A percentile compares a stretch with the other conserved stretches of the same genome.
Conservation (phyloP, 2,329 filamentous ascomycete genomes). For the Aspergillus tubingensis region DNA sequence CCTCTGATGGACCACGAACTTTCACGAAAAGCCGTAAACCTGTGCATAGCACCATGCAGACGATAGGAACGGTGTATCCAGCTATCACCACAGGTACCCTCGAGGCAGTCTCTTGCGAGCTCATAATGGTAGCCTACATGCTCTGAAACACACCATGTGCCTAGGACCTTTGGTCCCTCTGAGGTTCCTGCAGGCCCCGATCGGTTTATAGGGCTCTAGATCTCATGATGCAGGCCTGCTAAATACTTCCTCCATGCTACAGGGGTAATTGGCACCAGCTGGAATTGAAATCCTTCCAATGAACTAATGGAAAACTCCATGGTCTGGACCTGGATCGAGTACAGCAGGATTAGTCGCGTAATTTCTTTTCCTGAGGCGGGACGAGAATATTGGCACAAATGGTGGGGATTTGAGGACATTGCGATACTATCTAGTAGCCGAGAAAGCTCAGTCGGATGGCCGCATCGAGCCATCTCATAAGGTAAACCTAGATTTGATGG, state of each 20-base stretch:
- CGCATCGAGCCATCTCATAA: not conserved
- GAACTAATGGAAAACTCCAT: not conserved
- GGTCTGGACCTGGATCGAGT: not conserved
- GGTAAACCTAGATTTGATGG: not conserved
- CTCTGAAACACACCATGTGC: not conserved
- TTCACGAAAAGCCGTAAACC: slow-evolving; percentile 2
- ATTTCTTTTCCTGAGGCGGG: not conserved
- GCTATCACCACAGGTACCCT: slow-evolving; percentile 2
- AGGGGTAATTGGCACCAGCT: not conserved
- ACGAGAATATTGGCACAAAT: too few relatives aligned
- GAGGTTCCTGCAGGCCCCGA: not conserved
- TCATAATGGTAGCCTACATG: not conserved
- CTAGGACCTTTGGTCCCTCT: too few relatives aligned
- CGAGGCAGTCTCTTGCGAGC: not conserved
- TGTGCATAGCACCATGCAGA: slow-evolving; percentile 1
- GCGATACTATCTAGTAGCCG: too few relatives aligned
- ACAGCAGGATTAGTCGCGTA: not conserved
- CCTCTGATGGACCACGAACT: not conserved
- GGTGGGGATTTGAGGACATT: not conserved
- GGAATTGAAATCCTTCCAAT: not conserved
- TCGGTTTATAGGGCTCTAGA: not conserved
- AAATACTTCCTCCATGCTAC: not conserved
- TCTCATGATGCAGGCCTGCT: not conserved
- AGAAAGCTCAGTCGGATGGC: not conserved
- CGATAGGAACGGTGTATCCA: slow-evolving; percentile 8